phyloP scores from a whole-genome alignment of 2,329 filamentous ascomycete species.

The Monosporascus sp. region DNA sequence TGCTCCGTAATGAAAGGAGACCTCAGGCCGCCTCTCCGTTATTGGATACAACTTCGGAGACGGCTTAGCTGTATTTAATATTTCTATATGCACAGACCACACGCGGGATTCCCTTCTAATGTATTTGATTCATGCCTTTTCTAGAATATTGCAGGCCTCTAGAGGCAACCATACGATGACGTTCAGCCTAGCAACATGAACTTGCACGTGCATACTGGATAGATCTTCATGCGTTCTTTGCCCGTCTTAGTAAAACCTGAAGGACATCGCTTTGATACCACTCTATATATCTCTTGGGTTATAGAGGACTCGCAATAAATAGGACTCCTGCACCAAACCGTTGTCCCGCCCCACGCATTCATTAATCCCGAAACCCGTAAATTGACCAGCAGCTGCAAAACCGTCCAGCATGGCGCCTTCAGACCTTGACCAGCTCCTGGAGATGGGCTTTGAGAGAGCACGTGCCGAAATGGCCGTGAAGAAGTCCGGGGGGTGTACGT shows the following conservation, averaged over 20 bases:
- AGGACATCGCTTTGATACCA: no score
- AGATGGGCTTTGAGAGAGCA: constrained; percentile 78
- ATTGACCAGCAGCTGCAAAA: constrained; percentile 5
- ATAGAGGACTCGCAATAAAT: no score
- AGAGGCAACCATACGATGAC: background rate
- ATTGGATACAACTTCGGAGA: no score
- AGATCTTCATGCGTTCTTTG: no score
- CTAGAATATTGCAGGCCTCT: background rate
- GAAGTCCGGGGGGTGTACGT: constrained; percentile 72
- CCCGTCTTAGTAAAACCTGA: no score
- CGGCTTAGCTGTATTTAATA: no score
- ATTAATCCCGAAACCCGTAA: constrained; percentile 8
- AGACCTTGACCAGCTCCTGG: constrained; percentile 56
- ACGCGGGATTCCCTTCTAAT: no score
- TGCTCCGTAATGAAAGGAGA: no score
- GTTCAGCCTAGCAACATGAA: background rate
- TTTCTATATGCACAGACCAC: background rate
- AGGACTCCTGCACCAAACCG: background rate
- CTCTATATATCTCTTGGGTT: no score
- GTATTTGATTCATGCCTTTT: no score
- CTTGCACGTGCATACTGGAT: no score
- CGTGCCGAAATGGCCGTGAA: constrained; percentile 79
- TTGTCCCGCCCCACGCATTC: constrained; percentile 3
- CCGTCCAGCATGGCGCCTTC: constrained; percentile 46
- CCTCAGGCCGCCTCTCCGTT: no score